These are phyloP conservation scores for Rusavskia elegans DNA, from an alignment of 495 filamentous ascomycete species.

Conservation along the genomic window DNA sequence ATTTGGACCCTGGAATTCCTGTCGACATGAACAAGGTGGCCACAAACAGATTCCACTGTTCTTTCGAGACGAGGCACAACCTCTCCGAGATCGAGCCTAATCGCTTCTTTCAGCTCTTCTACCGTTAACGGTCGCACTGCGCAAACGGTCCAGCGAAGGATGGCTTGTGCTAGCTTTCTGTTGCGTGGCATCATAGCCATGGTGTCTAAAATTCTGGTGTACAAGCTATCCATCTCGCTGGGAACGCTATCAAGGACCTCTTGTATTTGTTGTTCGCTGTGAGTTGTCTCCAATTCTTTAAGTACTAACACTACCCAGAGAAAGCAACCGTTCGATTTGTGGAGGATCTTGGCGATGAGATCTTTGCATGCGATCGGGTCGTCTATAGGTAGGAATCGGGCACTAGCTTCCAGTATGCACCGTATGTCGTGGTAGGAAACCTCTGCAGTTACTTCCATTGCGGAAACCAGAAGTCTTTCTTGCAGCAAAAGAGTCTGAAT, in stretches of 20 bases:
- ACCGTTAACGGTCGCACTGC: constrained; percentile 15
- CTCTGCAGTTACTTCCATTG: too few species aligned
- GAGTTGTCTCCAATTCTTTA: constrained; percentile 13
- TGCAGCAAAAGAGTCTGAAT: constrained; percentile 14
- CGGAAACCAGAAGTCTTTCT: too few species aligned
- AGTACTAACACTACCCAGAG: constrained; percentile 22
- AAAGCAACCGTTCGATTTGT: constrained; percentile 21
- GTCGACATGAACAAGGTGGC: constrained; percentile 9
- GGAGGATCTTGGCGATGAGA: too few species aligned
- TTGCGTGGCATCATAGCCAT: constrained; percentile 10
- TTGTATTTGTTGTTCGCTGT: constrained; percentile 13
- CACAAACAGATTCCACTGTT: constrained; percentile 15
- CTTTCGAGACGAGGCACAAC: constrained; percentile 11
- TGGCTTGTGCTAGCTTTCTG: constrained; percentile 12
- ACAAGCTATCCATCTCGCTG: constrained; percentile 19
- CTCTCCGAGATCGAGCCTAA: constrained; percentile 16
- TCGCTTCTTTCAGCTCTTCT: constrained; percentile 15
- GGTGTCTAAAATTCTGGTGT: constrained; percentile 12
- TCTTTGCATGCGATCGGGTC: too few species aligned
- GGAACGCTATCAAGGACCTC: constrained; percentile 20
- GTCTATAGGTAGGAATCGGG: too few species aligned
- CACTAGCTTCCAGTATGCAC: too few species aligned
- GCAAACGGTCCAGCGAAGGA: constrained; percentile 19
- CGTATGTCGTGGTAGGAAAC: too few species aligned
- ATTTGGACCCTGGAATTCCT: background rate